These are phyloP conservation scores for Lyophyllum shimeji DNA, from an alignment of 768 basidiomycete genomes.

Conservation along the genomic window DNA sequence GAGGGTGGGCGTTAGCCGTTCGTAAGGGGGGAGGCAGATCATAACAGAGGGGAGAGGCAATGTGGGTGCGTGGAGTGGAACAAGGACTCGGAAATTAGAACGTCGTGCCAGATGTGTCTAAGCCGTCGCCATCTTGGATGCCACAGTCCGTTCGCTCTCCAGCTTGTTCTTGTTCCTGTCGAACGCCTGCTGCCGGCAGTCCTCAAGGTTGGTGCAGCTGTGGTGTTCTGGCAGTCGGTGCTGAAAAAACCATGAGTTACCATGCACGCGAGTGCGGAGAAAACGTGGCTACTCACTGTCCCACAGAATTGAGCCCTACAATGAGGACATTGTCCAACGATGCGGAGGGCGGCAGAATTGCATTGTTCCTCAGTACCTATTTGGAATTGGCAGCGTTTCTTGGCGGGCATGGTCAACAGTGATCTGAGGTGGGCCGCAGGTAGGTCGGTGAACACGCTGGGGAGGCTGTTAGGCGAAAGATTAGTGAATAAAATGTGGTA, in stretches of 20 bases:
- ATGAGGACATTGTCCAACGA: slow-evolving; percentile 84
- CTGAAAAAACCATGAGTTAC: slow-evolving; percentile 37
- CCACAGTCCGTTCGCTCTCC: slow-evolving; percentile 85
- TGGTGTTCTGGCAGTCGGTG: slow-evolving; percentile 91
- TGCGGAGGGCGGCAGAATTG: slow-evolving; percentile 76
- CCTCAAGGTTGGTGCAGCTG: slow-evolving; percentile 77
- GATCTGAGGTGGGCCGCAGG: neutral
- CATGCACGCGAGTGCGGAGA: slow-evolving; percentile 2
- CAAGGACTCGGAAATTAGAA: neutral
- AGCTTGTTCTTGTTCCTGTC: slow-evolving; percentile 85
- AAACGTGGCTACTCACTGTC: slow-evolving; percentile 47
- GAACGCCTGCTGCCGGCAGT: slow-evolving; percentile 86
- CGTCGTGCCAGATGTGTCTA: slow-evolving; percentile 28
- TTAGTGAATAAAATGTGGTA: neutral
- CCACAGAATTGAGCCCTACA: slow-evolving; percentile 80
- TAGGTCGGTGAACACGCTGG: neutral
- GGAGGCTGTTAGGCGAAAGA: neutral
- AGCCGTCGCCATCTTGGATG: slow-evolving; percentile 83
- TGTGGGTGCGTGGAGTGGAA: slow-evolving; percentile 5
- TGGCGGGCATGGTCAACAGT: slow-evolving; percentile 60
- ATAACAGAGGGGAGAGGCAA: slow-evolving; percentile 1
- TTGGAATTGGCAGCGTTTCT: slow-evolving; percentile 85
- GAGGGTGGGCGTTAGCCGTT: neutral
- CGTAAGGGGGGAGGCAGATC: slow-evolving; percentile 5
- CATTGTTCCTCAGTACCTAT: slow-evolving; percentile 54